These are phyloP conservation scores for Ailanthus altissimus DNA, from an alignment of 345 rosid species.

Conservation along the genomic window DNA sequence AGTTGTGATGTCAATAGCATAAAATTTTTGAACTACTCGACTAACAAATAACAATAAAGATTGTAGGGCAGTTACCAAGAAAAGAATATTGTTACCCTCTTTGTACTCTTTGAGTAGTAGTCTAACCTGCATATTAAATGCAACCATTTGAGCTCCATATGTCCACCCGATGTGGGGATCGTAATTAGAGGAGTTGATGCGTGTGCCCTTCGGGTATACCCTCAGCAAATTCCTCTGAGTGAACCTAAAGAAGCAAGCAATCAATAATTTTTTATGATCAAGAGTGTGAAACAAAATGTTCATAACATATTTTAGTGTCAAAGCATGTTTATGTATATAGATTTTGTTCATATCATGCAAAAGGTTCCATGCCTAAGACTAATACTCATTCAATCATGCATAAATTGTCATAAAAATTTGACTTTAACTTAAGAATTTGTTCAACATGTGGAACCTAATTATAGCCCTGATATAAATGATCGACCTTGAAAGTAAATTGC, in stretches of 20 bases:
- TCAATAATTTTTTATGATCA: neutral
- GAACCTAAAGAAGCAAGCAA: slow-evolving; percentile 47
- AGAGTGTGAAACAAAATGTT: no score
- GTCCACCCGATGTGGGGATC: slow-evolving; percentile 82
- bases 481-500: no score
- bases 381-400: neutral
- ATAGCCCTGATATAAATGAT: no score
- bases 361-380: neutral
- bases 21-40: no score
- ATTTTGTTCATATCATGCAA: neutral
- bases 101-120: neutral
- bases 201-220: slow-evolving; percentile 75
- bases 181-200: slow-evolving; percentile 81
- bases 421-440: no score
- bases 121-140: slow-evolving; percentile 92
- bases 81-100: neutral
- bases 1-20: no score
- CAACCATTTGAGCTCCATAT: slow-evolving; percentile 99
- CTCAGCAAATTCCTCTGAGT: slow-evolving; percentile 76
- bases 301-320: no score
- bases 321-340: no score
- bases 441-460: no score
- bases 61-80: no score
- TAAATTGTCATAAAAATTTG: neutral
- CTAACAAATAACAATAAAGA: no score